Percentiles rank a stretch among this genome's conserved stretches.
Evolutionary conservation across 2,329 filamentous ascomycete genomes (phyloP).

Genomic region (Calonectria pseudoreteaudii): DNA sequence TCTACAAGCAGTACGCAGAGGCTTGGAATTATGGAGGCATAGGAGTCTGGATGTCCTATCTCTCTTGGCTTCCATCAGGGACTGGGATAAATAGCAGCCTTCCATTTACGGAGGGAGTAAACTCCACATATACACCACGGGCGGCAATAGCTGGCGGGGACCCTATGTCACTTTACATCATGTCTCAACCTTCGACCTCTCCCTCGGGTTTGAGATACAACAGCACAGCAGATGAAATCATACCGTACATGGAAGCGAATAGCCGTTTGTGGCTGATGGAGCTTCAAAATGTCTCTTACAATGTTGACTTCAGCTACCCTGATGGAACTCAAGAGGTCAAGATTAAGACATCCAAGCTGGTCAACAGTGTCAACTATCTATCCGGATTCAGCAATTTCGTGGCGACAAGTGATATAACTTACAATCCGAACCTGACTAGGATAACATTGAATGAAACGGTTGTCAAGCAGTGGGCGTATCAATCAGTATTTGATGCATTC

Average conservation of each 20-base stretch:
- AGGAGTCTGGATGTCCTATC: not conserved
- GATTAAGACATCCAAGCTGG: not conserved
- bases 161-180: not conserved
- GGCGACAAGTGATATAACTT: not conserved
- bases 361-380: not conserved
- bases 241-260: not conserved
- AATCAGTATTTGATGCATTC: not conserved
- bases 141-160: slow-evolving; percentile 1
- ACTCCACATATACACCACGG: not conserved
- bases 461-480: not conserved
- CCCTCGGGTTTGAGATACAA: not conserved
- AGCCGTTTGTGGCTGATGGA: not conserved
- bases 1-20: not conserved
- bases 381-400: not conserved
- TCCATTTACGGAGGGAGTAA: not conserved
- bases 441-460: not conserved
- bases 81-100: not conserved
- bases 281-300: not conserved
- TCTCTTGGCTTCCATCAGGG: not conserved
- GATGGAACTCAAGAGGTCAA: not conserved
- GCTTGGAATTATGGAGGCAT: not conserved
- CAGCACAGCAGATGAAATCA: not conserved
- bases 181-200: not conserved
- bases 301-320: not conserved
- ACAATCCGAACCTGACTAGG: not conserved